phyloP scores from a whole-genome alignment of 2,329 filamentous ascomycete species.

The Penicillium sp. region DNA sequence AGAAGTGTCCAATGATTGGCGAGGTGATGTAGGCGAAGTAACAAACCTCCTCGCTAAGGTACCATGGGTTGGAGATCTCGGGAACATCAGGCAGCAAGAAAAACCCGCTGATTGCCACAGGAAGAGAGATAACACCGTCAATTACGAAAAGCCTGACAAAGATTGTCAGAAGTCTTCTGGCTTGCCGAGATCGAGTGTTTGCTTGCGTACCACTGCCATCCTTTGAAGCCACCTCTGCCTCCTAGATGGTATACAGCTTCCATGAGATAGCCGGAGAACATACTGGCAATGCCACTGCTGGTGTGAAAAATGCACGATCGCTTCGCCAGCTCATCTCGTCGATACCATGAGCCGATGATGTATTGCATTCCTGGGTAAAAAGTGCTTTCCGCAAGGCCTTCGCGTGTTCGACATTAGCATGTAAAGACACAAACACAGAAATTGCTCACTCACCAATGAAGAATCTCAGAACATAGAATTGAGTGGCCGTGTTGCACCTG shows the following conservation, averaged over 20 bases:
- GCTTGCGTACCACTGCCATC: slow-evolving; percentile 53
- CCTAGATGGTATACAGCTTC: slow-evolving; percentile 55
- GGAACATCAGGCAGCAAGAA: slow-evolving; percentile 54
- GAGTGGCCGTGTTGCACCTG: slow-evolving; percentile 43
- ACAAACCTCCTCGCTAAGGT: slow-evolving; percentile 44
- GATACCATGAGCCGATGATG: slow-evolving; percentile 56
- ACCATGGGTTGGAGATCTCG: slow-evolving; percentile 54
- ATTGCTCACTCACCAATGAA: slow-evolving; percentile 44
- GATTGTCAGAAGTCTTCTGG: not conserved
- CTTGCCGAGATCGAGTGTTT: not conserved
- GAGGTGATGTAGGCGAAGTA: not conserved
- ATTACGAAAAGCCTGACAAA: slow-evolving; percentile 52
- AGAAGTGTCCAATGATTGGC: not conserved
- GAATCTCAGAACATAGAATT: slow-evolving; percentile 53
- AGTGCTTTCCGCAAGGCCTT: slow-evolving; percentile 51
- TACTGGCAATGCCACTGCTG: slow-evolving; percentile 46
- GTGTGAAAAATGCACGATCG: slow-evolving; percentile 57
- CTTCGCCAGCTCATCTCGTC: slow-evolving; percentile 54
- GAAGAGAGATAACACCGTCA: slow-evolving; percentile 57
- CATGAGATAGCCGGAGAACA: slow-evolving; percentile 58
- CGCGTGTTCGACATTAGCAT: not conserved
- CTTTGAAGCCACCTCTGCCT: slow-evolving; percentile 51
- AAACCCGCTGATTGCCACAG: slow-evolving; percentile 54
- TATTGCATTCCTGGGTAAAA: slow-evolving; percentile 58
- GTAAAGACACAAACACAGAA: not conserved